phyloP scores from a whole-genome alignment of 208 protist genomes.

The Crithidia thermophila region DNA sequence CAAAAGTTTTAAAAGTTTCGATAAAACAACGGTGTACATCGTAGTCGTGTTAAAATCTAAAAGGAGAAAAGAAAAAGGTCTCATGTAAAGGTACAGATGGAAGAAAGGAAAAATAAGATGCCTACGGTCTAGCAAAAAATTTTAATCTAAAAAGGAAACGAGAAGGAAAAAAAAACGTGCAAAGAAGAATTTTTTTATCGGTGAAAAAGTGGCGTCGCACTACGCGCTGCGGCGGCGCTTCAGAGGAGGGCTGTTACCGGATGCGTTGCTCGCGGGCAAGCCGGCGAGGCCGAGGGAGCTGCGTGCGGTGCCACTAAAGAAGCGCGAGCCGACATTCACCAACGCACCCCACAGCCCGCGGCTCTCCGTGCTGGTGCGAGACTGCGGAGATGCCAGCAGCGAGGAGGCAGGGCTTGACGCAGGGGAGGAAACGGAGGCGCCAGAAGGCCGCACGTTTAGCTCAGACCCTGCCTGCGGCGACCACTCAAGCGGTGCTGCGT shows the following conservation, averaged over 20 bases:
- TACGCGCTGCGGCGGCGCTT: conserved; percentile 47
- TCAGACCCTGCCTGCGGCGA: not conserved
- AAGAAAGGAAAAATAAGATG: not conserved
- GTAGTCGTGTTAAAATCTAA: no score
- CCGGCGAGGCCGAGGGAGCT: conserved; percentile 15
- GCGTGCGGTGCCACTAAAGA: conserved; percentile 29
- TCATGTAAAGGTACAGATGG: not conserved
- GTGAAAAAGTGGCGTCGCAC: no score
- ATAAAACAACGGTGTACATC: no score
- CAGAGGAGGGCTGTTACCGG: not conserved
- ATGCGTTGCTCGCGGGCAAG: not conserved
- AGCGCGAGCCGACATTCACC: conserved; percentile 41
- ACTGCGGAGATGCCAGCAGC: conserved; percentile 6
- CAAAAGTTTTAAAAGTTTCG: no score
- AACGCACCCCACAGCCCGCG: conserved; percentile 48
- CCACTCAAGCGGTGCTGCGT: not conserved
- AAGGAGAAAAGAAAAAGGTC: not conserved
- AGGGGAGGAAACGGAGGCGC: not conserved
- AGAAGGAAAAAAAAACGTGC: not conserved
- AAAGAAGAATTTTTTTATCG: no score
- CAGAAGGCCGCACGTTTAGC: not conserved
- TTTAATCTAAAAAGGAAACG: not conserved
- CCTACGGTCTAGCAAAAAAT: not conserved
- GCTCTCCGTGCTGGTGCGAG: conserved; percentile 18
- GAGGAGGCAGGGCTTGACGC: not conserved